Percentiles rank a stretch among this genome's conserved stretches.
Conservation (phyloP, 345 rosid species). For the Aquilaria sinensis region DNA sequence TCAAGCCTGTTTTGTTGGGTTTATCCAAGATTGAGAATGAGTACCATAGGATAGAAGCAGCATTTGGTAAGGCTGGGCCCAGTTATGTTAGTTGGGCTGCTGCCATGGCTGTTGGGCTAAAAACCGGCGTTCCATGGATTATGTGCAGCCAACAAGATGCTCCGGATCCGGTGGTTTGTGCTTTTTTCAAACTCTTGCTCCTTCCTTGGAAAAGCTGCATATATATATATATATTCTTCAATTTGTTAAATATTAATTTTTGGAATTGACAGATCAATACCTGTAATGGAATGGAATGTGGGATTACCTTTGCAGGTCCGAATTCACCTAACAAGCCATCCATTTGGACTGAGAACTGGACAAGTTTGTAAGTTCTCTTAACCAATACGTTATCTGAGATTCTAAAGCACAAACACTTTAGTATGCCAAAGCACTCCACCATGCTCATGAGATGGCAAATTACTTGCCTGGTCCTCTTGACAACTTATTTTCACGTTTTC, state of each 20-base stretch:
- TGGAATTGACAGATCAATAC: constrained; percentile 48
- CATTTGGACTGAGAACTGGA: constrained; percentile 88
- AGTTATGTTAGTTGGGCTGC: constrained; percentile 70
- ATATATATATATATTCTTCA: neutral
- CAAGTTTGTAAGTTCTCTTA: constrained; percentile 40
- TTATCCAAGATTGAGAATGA: constrained; percentile 67
- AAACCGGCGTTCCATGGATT: constrained; percentile 80
- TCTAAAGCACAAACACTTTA: constrained; percentile 4
- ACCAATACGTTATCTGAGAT: too few relatives aligned
- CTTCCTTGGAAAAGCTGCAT: neutral
- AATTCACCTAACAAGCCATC: constrained; percentile 51
- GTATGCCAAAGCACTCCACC: too few relatives aligned
- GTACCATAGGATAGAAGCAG: constrained; percentile 45
- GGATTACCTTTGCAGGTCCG: constrained; percentile 67
- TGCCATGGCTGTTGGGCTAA: constrained; percentile 46
- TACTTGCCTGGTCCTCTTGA: too few relatives aligned
- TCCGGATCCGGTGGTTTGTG: constrained; percentile 60
- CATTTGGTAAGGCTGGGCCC: constrained; percentile 39
- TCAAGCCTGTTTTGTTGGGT: neutral
- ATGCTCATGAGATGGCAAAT: too few relatives aligned
- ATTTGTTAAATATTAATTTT: neutral
- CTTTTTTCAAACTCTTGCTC: neutral
- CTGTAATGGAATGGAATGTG: constrained; percentile 75
- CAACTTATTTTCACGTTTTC: neutral
- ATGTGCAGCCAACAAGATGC: constrained; percentile 89